Evolutionary conservation across 1,284 basidiomycete genomes (phyloP), one percentile per base, ranked within the genome.

Genomic region (Coriolopsis trogii): DNA sequence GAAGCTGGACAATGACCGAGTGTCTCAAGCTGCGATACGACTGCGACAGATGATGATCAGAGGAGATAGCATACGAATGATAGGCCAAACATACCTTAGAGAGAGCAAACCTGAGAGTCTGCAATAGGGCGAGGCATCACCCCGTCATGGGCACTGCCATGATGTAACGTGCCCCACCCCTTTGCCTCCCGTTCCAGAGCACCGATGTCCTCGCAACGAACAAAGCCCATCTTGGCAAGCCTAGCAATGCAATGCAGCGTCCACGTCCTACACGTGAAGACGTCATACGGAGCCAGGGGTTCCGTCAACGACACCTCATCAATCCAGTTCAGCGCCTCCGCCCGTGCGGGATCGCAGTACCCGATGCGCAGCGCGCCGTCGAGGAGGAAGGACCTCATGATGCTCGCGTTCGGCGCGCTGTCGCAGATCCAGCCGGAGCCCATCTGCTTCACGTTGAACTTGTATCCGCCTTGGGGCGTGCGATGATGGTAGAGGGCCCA

Each of bases 401-500:
- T 46, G 24, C 44, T 18, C 24, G 25, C 38, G 44, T 38, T 36
- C 9, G 34, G 36, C 18, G 34, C 44, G 34, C 44, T 46, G 26
- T 46, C 44, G 25, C 44, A 46, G 24, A 46, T 37, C 44, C 44
- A 46, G 12, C 36, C 36, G 0, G 16, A 26, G 12, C 44, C 34
- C 18, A 46, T 26, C 24, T 46, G 25, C 44, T 46, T 46, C 44
- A 46, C 44, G 36, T 46, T 46, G 44, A 46, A 46, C 26, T 46
- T 46, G 44, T 46, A 46, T 3, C 33, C 43, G 16, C 44, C 44
- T 4, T 18, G 16, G 12, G 33, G 34, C 12, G 25, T 37, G 26
- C 44, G 44, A 26, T 46, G 34, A 16, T 46, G 44, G 34, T 46
- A 46, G 18, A 46, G 44, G 16, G 44, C 44, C 44, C 44, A 46